phyloP scores from a whole-genome alignment of 495 filamentous ascomycete species.

The Lentithecium fluviatile region DNA sequence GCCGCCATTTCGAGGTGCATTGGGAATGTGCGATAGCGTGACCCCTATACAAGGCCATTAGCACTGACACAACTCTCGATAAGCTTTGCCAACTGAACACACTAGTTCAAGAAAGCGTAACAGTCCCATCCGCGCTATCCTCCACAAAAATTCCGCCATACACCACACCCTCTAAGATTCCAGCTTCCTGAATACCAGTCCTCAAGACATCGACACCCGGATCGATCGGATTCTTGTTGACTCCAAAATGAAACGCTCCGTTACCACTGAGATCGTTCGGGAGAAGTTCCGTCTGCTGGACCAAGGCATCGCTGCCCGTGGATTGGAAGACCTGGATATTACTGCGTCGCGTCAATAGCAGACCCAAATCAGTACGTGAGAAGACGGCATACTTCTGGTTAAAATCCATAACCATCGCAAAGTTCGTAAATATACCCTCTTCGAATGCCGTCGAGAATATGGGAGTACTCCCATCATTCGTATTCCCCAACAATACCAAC shows the following conservation, averaged over 20 bases:
- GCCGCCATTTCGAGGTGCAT: too few species aligned
- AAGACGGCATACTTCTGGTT: background rate
- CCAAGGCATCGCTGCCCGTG: conserved; percentile 1
- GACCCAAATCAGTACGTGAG: background rate
- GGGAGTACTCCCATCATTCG: background rate
- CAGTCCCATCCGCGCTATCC: conserved; percentile 8
- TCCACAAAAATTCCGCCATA: conserved; percentile 9
- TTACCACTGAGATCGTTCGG: conserved; percentile 19
- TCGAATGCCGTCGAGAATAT: conserved; percentile 7
- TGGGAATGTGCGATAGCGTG: too few species aligned
- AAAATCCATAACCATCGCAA: conserved; percentile 11
- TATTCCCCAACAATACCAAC: conserved; percentile 11
- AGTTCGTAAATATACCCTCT: background rate
- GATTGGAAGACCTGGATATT: conserved; percentile 14
- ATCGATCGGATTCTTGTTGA: conserved; percentile 19
- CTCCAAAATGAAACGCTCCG: conserved; percentile 13
- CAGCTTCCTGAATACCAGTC: conserved; percentile 13
- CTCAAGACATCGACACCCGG: conserved; percentile 7
- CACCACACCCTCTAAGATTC: conserved; percentile 7
- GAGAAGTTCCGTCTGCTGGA: conserved; percentile 6
- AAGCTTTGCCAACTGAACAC: too few species aligned
- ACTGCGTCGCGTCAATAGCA: background rate
- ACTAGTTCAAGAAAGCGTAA: conserved; percentile 1
- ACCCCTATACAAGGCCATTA: too few species aligned
- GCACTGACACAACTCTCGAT: too few species aligned